A percentile compares a stretch with the other conserved stretches of the same genome.
Conservation (phyloP, 192 early-diverging fungal genomes). For the Gaertneriomyces sp. region DNA sequence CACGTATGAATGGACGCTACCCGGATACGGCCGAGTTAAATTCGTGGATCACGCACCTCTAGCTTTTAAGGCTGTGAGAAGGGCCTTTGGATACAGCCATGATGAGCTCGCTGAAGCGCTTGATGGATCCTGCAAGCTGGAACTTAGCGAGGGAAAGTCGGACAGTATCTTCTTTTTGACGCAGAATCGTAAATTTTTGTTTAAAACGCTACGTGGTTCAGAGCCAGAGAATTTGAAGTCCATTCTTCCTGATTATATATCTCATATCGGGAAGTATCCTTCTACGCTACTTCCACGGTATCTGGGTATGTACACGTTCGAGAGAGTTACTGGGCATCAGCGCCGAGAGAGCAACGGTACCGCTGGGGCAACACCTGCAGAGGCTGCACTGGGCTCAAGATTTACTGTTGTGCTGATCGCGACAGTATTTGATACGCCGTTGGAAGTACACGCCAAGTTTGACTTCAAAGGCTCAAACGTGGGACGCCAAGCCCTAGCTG, state of each 20-base stretch:
- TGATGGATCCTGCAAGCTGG: slow-evolving; percentile 3
- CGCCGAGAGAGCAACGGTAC: background rate
- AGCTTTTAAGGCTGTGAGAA: slow-evolving; percentile 31
- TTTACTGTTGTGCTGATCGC: slow-evolving; percentile 43
- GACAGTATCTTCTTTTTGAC: slow-evolving; percentile 38
- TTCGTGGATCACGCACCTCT: slow-evolving; percentile 38
- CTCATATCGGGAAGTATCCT: slow-evolving; percentile 19
- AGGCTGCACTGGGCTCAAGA: slow-evolving; percentile 14
- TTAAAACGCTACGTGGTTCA: slow-evolving; percentile 38
- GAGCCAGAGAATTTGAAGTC: slow-evolving; percentile 35
- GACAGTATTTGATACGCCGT: slow-evolving; percentile 32
- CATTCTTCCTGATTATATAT: slow-evolving; percentile 36
- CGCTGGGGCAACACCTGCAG: background rate
- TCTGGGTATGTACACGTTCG: slow-evolving; percentile 43
- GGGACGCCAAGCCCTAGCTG: slow-evolving; percentile 31
- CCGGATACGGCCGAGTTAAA: slow-evolving; percentile 30
- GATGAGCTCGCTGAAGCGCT: slow-evolving; percentile 21
- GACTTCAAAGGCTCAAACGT: slow-evolving; percentile 44
- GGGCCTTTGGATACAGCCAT: slow-evolving; percentile 27
- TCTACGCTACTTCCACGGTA: slow-evolving; percentile 39
- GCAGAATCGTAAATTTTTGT: slow-evolving; percentile 27
- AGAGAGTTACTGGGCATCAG: slow-evolving; percentile 11
- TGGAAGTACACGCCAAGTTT: slow-evolving; percentile 24
- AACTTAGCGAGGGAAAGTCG: slow-evolving; percentile 30
- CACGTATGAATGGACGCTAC: slow-evolving; percentile 32